phyloP scores from a whole-genome alignment of 768 basidiomycete genomes.

The Tremella fuciformis region DNA sequence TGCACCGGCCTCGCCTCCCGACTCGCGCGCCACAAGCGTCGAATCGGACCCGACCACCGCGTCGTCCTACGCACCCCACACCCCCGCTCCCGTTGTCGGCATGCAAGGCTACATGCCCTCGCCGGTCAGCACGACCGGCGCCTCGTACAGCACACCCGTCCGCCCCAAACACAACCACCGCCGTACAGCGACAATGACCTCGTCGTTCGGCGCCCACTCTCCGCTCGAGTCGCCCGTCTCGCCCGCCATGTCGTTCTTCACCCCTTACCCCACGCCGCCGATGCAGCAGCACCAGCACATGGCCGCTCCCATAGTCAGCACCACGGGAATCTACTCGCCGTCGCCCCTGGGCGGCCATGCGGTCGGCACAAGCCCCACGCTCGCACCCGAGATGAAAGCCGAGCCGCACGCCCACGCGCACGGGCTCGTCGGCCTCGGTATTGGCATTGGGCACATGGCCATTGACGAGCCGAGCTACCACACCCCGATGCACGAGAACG shows the following conservation, averaged over 20 bases:
- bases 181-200: too few species aligned
- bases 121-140: constrained; percentile 1
- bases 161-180: too few species aligned
- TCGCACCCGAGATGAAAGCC: constrained; percentile 29
- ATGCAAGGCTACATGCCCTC: constrained; percentile 20
- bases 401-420: constrained; percentile 2
- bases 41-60: constrained; percentile 14
- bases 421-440: constrained; percentile 37
- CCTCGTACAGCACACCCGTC: too few species aligned
- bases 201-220: not conserved
- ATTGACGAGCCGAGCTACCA: constrained; percentile 9
- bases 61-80: constrained; percentile 16
- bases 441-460: constrained; percentile 18
- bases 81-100: not conserved
- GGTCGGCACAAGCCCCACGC: constrained; percentile 26
- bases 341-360: constrained; percentile 8
- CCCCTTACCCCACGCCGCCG: constrained; percentile 32
- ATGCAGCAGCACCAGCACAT: constrained; percentile 24
- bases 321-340: constrained; percentile 9
- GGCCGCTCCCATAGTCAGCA: constrained; percentile 5
- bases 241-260: constrained; percentile 24
- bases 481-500: constrained; percentile 20
- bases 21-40: constrained; percentile 11
- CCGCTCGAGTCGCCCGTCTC: constrained; percentile 23
- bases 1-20: constrained; percentile 18